A percentile compares a stretch with the other conserved stretches of the same genome.
These are phyloP conservation scores for Filosporella fistucella DNA, from an alignment of 495 filamentous ascomycete species.

Conservation along the genomic window DNA sequence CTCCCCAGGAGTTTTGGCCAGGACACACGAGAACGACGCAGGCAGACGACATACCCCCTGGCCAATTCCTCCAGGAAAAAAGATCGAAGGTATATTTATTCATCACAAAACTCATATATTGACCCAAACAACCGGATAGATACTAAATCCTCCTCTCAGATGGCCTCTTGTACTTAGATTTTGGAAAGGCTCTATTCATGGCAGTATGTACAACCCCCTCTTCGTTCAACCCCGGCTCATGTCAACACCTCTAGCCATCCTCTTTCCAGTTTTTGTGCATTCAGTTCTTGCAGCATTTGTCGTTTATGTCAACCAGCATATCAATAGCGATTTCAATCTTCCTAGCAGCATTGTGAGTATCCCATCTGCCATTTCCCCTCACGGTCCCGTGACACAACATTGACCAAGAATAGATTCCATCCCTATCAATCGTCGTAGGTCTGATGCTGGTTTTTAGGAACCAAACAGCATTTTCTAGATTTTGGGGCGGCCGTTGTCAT, in stretches of 20 bases:
- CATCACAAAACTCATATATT: not conserved
- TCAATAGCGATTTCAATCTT: slow-evolving; percentile 49
- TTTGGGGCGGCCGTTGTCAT: slow-evolving; percentile 62
- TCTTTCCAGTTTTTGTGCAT: slow-evolving; percentile 60
- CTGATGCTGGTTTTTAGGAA: slow-evolving; percentile 81
- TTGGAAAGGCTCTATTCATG: slow-evolving; percentile 71
- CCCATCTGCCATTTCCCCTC: not conserved
- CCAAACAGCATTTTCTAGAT: slow-evolving; percentile 62
- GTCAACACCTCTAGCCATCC: slow-evolving; percentile 34
- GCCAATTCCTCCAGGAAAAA: slow-evolving; percentile 51
- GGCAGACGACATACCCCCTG: slow-evolving; percentile 28
- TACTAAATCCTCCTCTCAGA: slow-evolving; percentile 37
- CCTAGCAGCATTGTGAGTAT: slow-evolving; percentile 57
- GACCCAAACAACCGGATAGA: not conserved
- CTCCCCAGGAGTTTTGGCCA: slow-evolving; percentile 10
- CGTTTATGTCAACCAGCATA: slow-evolving; percentile 56
- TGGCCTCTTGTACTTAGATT: slow-evolving; percentile 73
- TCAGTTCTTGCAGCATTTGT: slow-evolving; percentile 59
- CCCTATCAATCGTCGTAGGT: slow-evolving; percentile 75
- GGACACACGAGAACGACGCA: slow-evolving; percentile 3
- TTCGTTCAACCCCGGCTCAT: not conserved
- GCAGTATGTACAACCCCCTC: slow-evolving; percentile 24
- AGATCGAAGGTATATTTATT: slow-evolving; percentile 26
- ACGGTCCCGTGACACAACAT: not conserved
- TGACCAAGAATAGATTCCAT: slow-evolving; percentile 49